Conservation (phyloP, 345 rosid species). For the Salix suchowensis region DNA sequence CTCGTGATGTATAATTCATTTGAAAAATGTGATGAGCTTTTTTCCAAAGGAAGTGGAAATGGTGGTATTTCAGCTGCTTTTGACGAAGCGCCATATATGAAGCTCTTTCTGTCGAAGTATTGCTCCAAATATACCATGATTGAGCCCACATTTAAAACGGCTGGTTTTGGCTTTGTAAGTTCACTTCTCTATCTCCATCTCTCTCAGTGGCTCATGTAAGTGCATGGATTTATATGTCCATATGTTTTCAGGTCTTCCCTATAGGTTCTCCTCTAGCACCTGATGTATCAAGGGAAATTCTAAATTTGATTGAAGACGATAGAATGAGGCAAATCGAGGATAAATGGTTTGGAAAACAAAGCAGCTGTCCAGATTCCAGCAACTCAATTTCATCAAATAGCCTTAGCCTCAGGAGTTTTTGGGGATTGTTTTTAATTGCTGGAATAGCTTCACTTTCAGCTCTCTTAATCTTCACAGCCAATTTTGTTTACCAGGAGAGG, state of each 20-base stretch:
- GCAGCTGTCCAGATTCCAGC: background rate
- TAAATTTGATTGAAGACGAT: constrained; percentile 18
- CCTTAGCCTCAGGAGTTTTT: background rate
- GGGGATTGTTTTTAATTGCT: constrained; percentile 18
- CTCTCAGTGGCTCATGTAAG: background rate
- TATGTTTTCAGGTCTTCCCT: constrained; percentile 14
- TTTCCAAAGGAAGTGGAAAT: constrained; percentile 6
- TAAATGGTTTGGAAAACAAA: constrained; percentile 8
- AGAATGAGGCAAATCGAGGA: constrained; percentile 10
- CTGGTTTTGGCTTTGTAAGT: constrained; percentile 13
- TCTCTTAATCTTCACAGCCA: background rate
- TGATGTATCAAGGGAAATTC: constrained; percentile 20
- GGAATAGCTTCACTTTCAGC: constrained; percentile 4
- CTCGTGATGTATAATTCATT: constrained; percentile 10
- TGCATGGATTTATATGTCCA: background rate
- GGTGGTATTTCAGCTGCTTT: constrained; percentile 31
- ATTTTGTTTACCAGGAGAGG: constrained; percentile 11
- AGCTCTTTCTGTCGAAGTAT: constrained; percentile 34
- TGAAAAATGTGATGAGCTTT: constrained; percentile 24
- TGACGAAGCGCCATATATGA: constrained; percentile 43
- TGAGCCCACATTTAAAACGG: constrained; percentile 9
- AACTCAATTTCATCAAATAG: background rate
- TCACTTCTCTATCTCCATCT: background rate
- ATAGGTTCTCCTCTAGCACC: constrained; percentile 18
- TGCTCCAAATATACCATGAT: constrained; percentile 15